Percentiles rank a stretch among this genome's conserved stretches.
Conservation (phyloP, 140 eudicot species). For the Stevia rebaudiana region DNA sequence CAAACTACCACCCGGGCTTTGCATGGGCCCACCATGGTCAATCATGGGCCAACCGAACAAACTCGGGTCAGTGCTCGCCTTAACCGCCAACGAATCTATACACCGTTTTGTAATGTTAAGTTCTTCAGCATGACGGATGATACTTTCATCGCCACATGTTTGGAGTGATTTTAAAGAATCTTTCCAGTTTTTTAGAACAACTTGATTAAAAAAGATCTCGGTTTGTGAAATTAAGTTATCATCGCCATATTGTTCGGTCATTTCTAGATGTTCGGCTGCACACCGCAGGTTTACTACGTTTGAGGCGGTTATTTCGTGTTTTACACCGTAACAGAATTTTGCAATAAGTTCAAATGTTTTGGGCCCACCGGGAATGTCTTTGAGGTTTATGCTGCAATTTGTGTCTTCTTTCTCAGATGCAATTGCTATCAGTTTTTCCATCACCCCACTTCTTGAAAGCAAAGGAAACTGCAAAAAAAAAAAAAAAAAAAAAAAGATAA, state of each 20-base stretch:
- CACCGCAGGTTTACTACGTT: slow-evolving; percentile 79
- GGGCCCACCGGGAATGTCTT: slow-evolving; percentile 77
- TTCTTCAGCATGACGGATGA: slow-evolving; percentile 59
- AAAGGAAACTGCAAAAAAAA: slow-evolving; percentile 62
- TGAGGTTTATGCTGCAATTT: slow-evolving; percentile 42
- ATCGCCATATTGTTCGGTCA: slow-evolving; percentile 91
- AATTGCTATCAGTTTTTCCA: slow-evolving; percentile 75
- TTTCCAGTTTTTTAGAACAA: slow-evolving; percentile 63
- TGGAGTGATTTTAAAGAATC: slow-evolving; percentile 81
- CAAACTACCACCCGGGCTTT: slow-evolving; percentile 89
- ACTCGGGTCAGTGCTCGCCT: slow-evolving; percentile 81
- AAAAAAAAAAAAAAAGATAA: no score
- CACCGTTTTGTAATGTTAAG: slow-evolving; percentile 65
- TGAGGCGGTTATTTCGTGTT: slow-evolving; percentile 81
- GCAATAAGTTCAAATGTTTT: slow-evolving; percentile 83
- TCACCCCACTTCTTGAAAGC: slow-evolving; percentile 85
- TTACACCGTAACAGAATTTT: slow-evolving; percentile 91
- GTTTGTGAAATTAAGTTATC: slow-evolving; percentile 80
- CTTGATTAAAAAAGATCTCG: slow-evolving; percentile 71
- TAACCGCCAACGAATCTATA: slow-evolving; percentile 73
- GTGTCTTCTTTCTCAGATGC: slow-evolving; percentile 58
- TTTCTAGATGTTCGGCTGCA: slow-evolving; percentile 80
- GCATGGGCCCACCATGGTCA: slow-evolving; percentile 93
- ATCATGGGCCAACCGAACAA: slow-evolving; percentile 84
- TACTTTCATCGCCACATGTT: slow-evolving; percentile 43